Evolutionary conservation across 768 basidiomycete genomes (phyloP), one percentile per base, ranked within the genome.

Genomic region (Lactarius quietus): DNA sequence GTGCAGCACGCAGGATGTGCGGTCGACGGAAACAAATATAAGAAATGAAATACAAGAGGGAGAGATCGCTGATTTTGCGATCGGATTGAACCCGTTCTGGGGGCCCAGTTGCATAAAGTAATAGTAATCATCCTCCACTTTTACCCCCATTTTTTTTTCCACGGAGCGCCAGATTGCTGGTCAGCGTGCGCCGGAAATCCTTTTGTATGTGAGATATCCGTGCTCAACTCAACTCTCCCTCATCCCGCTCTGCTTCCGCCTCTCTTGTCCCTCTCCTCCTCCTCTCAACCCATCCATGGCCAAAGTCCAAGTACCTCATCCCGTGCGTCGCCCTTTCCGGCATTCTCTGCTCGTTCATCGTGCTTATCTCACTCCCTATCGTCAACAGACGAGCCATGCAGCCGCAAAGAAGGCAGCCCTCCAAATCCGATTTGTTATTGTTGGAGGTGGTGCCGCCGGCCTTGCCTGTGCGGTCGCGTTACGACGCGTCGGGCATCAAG

Each of bases 391-490:
- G 26, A 52, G 17, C 41, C 66, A 60, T 59, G 62, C 58, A 28
- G 52, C 62, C 6, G 67, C 58, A 61, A 69, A 61, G 31, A 68
- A 68, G 15, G 67, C 68, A 35, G 1, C 67, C 8, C 56, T 76
- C 9, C 61, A 62, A 3, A 66, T 76, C 33, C 70, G 73, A 23
- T 76, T 79, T 69, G 31, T 78, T 36, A 51, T 79, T 33, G 58
- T 78, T 39, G 78, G 78, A 20, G 75, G 73, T 28, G 76, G 73
- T 57, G 61, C 75, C 23, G 72, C 73, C 10, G 79, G 79, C 53
- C 76, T 79, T n/a, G 63, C 73, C 18, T 70, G 73, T 14, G 78
- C 78, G 1, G 73, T 74, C 62, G 73, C 76, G 8, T 74, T 80
- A 43, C 55, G 69, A 18, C 71, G 74, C 38, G 74, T 73, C 8